Evolutionary conservation across 306 rosid species (phyloP), one percentile per base, ranked within the genome.

Genomic region (Rosa multiflora): DNA sequence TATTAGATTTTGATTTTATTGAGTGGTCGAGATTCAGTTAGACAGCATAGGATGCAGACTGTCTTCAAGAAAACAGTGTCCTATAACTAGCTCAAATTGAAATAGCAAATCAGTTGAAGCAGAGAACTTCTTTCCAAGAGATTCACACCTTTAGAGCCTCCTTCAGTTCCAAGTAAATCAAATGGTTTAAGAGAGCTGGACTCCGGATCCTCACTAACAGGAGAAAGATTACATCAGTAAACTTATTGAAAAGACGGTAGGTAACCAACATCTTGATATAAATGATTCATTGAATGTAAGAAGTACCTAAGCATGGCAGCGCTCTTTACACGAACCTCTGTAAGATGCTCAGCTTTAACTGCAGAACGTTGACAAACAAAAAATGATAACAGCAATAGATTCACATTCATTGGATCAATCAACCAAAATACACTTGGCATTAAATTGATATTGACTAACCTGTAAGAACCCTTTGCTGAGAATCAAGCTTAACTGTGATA

Each of bases 401-500:
- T 29, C 23, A 56, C 18, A 79, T 68, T 58, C 7, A 26, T 67
- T 51, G 53, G 53, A 76, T 32, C 67, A 21, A 67, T 26, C 43
- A 71, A 72, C 64, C 46, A 77, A 74, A 67, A 44, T 64, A n/a
- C 53, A 74, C 14, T 6, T 13, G 29, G 73, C 56, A 11, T 59
- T 52, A 26, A 23, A 76, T 23, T 20, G 20, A 26, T 61, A 68
- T 67, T 59, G 61, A 82, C 93, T 72, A 74, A 96, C 99, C 99
- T 90, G 98, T 90, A 86, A 93, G 91, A 91, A 96, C 93, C 88
- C 88, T 93, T 75, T 93, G 99, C 89, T 89, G 92, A 77, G 99
- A 96, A 90, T 96, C 98, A 53, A 96, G 93, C 88, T 96, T 96
- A 78, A 96, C 99, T 20, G 98, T 96, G 79, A 96, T 89, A 83